Evolutionary conservation across 2,329 filamentous ascomycete species (phyloP), one percentile per base, ranked within the genome.

Genomic region (Incumbomyces delicatus): DNA sequence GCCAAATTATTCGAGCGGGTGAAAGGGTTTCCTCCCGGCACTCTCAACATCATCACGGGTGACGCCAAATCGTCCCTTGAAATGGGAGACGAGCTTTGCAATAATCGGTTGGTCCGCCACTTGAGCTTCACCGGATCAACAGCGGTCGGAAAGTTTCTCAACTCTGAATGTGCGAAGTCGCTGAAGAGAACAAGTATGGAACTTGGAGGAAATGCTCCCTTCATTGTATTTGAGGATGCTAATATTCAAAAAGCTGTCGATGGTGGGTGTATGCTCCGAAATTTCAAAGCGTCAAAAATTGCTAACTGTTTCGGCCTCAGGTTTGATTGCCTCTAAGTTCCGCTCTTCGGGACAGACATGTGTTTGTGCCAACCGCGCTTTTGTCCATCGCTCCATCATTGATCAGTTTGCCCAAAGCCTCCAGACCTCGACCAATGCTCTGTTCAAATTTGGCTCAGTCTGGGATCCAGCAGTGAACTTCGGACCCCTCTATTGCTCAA

Each of bases 381-480:
- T 78, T 33, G 72, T 76, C 8, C 68, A 77, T 38, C 62, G 64
- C 14, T 63, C 58, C 3, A 67, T 76, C 7, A 59, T 69, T 17
- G 58, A 66, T 2, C 58, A 66, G 0, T 57, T 74, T 6, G 51
- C 61, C 5, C 66, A 65, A 18, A 53, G 70, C 16, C 61, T 68
- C 41, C 52, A 49, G 13, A 70, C 66, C 46, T 67, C 76, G n/a
- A 75, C 70, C 4, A 75, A 79, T 27, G 57, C 66, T 0, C 59
- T 65, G 2, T 80, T 76, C 0, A 75, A 76, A 61, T 85, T 85
- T 73, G 81, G 81, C 0, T 76, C 78, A 0, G 63, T 84, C 1
- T 74, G 84, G 30, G 82, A 79, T 13, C 40, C 42, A 13, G 54
- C 52, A 0, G 56, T 61, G 0, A n/a, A n/a, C n/a, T n/a, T n/a